Base-by-base conservation (phyloP, 805 yeast species). In the Schwanniomyces sp. region DNA sequence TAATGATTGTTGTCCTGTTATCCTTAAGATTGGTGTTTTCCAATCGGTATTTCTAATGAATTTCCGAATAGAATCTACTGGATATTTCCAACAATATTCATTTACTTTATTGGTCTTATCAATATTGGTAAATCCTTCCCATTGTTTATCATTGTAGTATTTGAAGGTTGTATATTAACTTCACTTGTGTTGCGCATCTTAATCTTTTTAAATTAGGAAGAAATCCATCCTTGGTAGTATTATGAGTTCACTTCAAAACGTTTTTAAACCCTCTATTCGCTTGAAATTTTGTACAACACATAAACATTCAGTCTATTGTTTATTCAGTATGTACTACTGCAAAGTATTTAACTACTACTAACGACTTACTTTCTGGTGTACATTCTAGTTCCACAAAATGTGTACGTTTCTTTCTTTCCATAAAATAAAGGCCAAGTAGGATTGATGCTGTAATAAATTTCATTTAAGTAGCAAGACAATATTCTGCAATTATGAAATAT, bases 11-110 rank as follows among this genome's bases (percentile, higher is more conserved):
- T n/a, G 96, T 28, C 82, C 85, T 21, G 53, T 88, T 45, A 61
- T 78, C 7, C 88, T 91, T 71, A 86, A 94, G 27, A 72, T 81
- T 45, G 96, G 96, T 45, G 70, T 90, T 52, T 75, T 90, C 58
- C 87, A 96, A 96, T 75, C 91, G 64, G 81, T 88, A 48, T 91
- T 96, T 74, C 92, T 8, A 96, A 96, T 61, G 79, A 81, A 52
- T 91, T 84, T 66, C 84, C 80, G 41, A 66, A 84, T 29, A 66
- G 67, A 14, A 80, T 88, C 34, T 96, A 85, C 61, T 91, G 92
- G 91, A 84, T 82, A 39, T 86, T 83, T 7, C 74, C 82, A n/a
- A 70, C 72, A 7, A 54, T 78, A 17, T 75, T 80, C 45, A 81
- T 81, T 3, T 59, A 69, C 1, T 58, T 59, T 40, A 52, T 64